Evolutionary conservation across 1,139 yeast species (phyloP).

Genomic region (Suhomyces panamericanus): DNA sequence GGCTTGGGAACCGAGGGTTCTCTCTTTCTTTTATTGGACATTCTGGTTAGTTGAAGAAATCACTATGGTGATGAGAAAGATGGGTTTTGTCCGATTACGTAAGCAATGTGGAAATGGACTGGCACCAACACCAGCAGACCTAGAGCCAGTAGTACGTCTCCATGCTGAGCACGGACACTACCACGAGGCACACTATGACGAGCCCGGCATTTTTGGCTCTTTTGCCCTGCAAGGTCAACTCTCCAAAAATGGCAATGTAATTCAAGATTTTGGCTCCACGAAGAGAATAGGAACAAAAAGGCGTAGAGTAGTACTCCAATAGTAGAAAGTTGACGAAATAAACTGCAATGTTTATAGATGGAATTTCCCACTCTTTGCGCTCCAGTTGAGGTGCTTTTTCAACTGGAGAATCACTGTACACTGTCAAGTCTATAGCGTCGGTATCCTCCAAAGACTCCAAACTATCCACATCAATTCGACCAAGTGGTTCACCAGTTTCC

Average conservation of each 20-base stretch:
- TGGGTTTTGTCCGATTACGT: neutral
- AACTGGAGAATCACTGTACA: neutral
- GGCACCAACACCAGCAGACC: neutral
- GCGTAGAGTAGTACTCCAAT: neutral
- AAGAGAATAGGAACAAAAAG: neutral
- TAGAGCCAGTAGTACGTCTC: neutral
- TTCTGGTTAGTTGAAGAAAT: neutral
- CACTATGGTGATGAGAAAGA: conserved; percentile 1
- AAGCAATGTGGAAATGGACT: neutral
- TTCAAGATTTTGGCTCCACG: neutral
- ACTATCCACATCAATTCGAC: neutral
- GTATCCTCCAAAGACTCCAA: conserved; percentile 2
- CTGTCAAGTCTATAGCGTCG: conserved; percentile 2
- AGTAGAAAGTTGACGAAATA: conserved; percentile 1
- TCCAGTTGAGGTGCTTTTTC: neutral
- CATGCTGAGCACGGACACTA: neutral
- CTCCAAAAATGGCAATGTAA: neutral
- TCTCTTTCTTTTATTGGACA: conserved; percentile 23
- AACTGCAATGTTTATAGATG: neutral
- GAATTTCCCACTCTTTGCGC: neutral
- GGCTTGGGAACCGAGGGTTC: conserved; percentile 18
- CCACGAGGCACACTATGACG: neutral
- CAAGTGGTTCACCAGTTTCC: neutral
- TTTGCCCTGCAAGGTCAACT: neutral
- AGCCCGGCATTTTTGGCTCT: neutral